phyloP scores from a whole-genome alignment of 352 stramenopile genomes.

The Phytophthora macrochlamydospora region DNA sequence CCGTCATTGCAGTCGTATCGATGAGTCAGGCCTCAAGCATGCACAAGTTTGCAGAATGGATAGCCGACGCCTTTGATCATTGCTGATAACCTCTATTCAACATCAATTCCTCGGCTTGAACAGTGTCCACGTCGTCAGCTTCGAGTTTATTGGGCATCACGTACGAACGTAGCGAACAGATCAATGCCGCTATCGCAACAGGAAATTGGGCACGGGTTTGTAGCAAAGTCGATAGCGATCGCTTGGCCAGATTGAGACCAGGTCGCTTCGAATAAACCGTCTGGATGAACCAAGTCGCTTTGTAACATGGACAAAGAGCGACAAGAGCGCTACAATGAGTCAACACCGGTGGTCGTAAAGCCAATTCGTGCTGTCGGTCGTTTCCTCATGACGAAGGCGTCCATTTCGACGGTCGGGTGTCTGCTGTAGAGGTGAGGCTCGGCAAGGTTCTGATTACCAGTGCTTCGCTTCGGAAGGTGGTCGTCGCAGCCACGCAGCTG shows the following conservation, averaged over 20 bases:
- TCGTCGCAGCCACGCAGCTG: too few relatives aligned
- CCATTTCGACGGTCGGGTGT: too few relatives aligned
- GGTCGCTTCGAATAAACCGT: background rate
- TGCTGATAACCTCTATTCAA: background rate
- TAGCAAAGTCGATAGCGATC: background rate
- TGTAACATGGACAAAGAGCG: background rate
- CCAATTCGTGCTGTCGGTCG: background rate
- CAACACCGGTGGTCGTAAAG: background rate
- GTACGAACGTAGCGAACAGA: too few relatives aligned
- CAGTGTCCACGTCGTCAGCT: background rate
- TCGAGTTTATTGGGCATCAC: background rate
- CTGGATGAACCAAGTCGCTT: background rate
- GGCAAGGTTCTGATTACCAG: too few relatives aligned
- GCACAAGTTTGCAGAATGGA: background rate
- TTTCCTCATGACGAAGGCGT: too few relatives aligned
- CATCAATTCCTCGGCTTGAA: background rate
- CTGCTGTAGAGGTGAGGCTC: too few relatives aligned
- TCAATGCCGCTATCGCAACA: background rate
- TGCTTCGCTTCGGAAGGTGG: too few relatives aligned
- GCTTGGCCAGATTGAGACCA: background rate
- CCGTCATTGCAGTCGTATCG: background rate
- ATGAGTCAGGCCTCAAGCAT: slow-evolving; percentile 3
- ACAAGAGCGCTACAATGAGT: slow-evolving; percentile 1
- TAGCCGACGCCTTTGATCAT: background rate
- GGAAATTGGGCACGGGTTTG: background rate